Percentiles rank a stretch among this genome's conserved stretches.
These are phyloP conservation scores for Firmiana major DNA, from an alignment of 345 rosid species.

Conservation along the genomic window DNA sequence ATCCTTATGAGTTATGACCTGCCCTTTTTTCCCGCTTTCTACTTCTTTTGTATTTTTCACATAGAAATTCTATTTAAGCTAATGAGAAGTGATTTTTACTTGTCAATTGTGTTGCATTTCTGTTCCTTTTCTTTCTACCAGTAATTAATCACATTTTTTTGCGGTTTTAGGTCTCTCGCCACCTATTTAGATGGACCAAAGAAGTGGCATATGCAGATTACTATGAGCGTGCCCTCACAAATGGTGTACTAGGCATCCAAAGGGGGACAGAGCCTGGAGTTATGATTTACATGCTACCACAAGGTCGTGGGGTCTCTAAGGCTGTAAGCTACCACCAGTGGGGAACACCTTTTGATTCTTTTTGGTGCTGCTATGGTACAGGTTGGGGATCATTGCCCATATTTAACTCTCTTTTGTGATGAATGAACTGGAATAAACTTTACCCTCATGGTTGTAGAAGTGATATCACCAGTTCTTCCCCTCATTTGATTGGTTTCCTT, in stretches of 20 bases:
- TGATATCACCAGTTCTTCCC: neutral
- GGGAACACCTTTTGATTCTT: constrained; percentile 65
- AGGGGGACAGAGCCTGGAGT: constrained; percentile 86
- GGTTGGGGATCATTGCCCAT: constrained; percentile 35
- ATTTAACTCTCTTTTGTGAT: neutral
- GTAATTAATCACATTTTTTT: neutral
- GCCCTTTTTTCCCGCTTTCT: neutral
- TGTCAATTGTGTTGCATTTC: neutral
- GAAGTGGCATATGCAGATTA: constrained; percentile 87
- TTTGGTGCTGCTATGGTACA: constrained; percentile 99
- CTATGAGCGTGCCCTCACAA: constrained; percentile 88
- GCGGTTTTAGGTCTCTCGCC: constrained; percentile 65
- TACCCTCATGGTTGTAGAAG: neutral
- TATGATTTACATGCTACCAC: constrained; percentile 98
- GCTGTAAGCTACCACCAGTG: constrained; percentile 73
- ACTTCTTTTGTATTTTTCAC: neutral
- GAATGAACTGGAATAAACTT: neutral
- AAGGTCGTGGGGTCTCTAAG: constrained; percentile 68
- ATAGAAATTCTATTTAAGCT: neutral
- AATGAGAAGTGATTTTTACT: neutral
- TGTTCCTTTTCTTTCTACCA: neutral
- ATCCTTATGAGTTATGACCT: neutral
- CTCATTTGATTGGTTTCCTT: neutral
- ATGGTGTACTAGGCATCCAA: constrained; percentile 87
- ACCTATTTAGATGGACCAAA: constrained; percentile 89